phyloP scores from a whole-genome alignment of 805 yeast species.

The Lachancea lanzarotensis region DNA sequence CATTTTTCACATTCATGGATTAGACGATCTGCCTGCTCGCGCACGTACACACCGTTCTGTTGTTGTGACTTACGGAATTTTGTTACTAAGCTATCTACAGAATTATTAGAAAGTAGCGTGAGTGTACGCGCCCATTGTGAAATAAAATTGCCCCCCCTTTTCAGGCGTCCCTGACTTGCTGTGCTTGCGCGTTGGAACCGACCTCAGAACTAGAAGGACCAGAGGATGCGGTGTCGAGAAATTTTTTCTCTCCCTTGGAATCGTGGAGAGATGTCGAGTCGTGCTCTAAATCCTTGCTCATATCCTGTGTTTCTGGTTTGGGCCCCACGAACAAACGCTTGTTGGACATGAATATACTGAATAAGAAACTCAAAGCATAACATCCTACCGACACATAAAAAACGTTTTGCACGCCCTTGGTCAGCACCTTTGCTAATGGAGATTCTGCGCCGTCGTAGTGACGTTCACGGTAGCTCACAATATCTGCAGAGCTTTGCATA shows the following conservation, averaged over 20 bases:
- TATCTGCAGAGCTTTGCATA: slow-evolving; percentile 12
- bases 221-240: not conserved
- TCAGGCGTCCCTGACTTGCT: no score
- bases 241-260: not conserved
- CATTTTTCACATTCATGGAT: no score
- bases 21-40: no score
- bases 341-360: slow-evolving; percentile 4
- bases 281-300: not conserved
- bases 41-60: no score
- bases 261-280: not conserved
- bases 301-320: not conserved
- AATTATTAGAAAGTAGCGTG: no score
- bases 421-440: slow-evolving; percentile 5
- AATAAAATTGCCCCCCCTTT: no score
- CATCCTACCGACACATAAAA: slow-evolving; percentile 11
- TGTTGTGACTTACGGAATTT: no score
- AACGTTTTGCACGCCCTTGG: slow-evolving; percentile 12
- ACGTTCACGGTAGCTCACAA: slow-evolving; percentile 15
- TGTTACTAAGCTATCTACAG: no score
- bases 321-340: not conserved
- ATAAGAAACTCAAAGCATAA: not conserved
- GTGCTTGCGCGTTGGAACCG: no score
- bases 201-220: not conserved
- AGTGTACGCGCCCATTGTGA: no score
- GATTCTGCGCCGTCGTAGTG: slow-evolving; percentile 18